Evolutionary conservation across 2,329 filamentous ascomycete species (phyloP), one percentile per base, ranked within the genome.

Genomic region (Colletotrichum agaves): DNA sequence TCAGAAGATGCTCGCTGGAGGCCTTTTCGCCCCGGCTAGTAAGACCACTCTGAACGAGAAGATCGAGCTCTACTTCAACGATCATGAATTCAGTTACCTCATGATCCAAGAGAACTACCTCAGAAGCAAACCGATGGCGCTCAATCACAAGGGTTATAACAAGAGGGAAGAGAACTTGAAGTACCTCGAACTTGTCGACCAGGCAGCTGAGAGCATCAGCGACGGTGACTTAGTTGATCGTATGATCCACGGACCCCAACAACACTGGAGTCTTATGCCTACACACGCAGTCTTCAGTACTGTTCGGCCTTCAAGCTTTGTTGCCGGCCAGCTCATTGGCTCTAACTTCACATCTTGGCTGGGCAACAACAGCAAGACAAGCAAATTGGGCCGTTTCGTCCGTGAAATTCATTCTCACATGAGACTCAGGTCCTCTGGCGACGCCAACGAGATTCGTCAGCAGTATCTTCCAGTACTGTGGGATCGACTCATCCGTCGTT

Each of bases 41-140:
- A 97, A 93, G 72, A 84, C 93, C 3, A 97, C 93, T 0, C 83
- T 99, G 39, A 98, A 98, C 76, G 95, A 99, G 78, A 99, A 99
- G 84, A 96, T 97, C 70, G 95, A 99, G 80, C 88, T 99, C 1
- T 99, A 99, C 79, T 99, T 99, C 84, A 98, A 99, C 78, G 96
- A 99, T 74, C 96, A 99, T 75, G 96, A 99, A 74, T 97, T 98
- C 81, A 98, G 94, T 75, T 96, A 91, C 75, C 84, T 99, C 60
- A 98, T 99, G 96, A 90, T 99, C 52, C 96, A 99, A 77, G 97
- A 99, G 78, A 99, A 99, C 76, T 99, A 99, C 73, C 85, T 99
- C 12, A 91, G 89, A 70, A 94, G 93, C 2, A 93, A 90, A 69
- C 96, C 96, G 3, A 85, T 90, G 69, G 84, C 79, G 4, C 82